Evolutionary conservation across 441 rosid species (phyloP).

Genomic region (Daphne laureola): DNA sequence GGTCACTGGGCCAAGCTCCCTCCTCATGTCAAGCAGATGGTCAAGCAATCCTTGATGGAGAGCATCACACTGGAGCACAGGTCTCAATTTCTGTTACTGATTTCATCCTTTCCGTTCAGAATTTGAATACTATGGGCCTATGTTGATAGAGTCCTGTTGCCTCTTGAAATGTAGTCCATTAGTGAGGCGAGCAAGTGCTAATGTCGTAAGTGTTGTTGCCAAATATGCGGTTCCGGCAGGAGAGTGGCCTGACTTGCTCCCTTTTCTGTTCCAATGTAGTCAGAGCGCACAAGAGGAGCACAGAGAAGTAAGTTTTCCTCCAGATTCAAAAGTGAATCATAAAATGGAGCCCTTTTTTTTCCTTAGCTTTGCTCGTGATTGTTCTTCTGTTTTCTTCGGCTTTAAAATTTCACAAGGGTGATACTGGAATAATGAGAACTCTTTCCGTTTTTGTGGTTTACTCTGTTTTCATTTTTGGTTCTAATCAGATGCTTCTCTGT

Average conservation of each 20-base stretch:
- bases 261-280: slow-evolving; percentile 87
- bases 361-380: not conserved
- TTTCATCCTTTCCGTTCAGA: not conserved
- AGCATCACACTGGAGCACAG: slow-evolving; percentile 97
- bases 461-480: not conserved
- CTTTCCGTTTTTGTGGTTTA: not conserved
- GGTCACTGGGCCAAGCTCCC: slow-evolving; percentile 98
- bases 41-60: slow-evolving; percentile 86
- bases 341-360: not conserved
- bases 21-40: slow-evolving; percentile 71
- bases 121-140: not conserved
- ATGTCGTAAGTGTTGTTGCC: slow-evolving; percentile 90
- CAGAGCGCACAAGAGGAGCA: slow-evolving; percentile 98
- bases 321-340: not conserved
- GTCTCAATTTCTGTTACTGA: slow-evolving; percentile 20
- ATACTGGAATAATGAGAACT: not conserved
- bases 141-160: not conserved
- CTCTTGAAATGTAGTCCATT: slow-evolving; percentile 44
- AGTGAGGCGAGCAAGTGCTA: slow-evolving; percentile 97
- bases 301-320: slow-evolving; percentile 59
- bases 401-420: not conserved
- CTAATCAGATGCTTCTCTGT: too few species aligned
- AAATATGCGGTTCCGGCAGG: slow-evolving; percentile 96
- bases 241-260: slow-evolving; percentile 95
- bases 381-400: too few species aligned